Evolutionary conservation across 2,329 filamentous ascomycete species (phyloP).

Genomic region (Massarina eburnea): DNA sequence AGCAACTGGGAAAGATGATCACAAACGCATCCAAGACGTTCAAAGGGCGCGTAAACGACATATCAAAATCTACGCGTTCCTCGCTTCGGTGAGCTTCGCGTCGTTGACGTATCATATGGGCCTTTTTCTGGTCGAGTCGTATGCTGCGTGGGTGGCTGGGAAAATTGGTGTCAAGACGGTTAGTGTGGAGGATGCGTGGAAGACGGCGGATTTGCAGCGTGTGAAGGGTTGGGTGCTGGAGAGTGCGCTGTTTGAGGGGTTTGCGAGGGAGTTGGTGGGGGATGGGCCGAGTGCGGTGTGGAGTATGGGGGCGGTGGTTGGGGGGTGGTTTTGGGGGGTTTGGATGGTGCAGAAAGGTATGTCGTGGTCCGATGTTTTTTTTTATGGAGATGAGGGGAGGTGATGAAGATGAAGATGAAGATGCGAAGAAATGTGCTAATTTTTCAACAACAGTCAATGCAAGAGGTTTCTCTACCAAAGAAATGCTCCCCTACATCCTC

Average conservation of each 20-base stretch:
- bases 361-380: neutral
- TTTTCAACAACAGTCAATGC: constrained; percentile 14
- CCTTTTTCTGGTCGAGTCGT: constrained; percentile 30
- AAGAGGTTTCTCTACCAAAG: constrained; percentile 9
- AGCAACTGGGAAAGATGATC: neutral
- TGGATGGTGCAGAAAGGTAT: constrained; percentile 31
- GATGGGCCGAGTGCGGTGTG: constrained; percentile 25
- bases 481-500: constrained; percentile 25
- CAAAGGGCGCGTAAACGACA: constrained; percentile 22
- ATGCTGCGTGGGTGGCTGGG: constrained; percentile 20
- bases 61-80: constrained; percentile 28
- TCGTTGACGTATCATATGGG: constrained; percentile 35
- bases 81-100: constrained; percentile 31
- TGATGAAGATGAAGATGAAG: neutral
- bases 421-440: too few species aligned
- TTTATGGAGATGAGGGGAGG: too few species aligned
- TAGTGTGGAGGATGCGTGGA: neutral
- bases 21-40: constrained; percentile 6
- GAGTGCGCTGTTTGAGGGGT: constrained; percentile 28
- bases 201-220: constrained; percentile 1
- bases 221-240: constrained; percentile 32
- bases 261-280: constrained; percentile 30
- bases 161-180: constrained; percentile 1
- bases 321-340: constrained; percentile 34
- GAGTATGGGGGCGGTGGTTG: constrained; percentile 28